Percentiles rank a stretch among this genome's conserved stretches.
Conservation (phyloP, 805 yeast genomes). For the Teunomyces gatunensis region DNA sequence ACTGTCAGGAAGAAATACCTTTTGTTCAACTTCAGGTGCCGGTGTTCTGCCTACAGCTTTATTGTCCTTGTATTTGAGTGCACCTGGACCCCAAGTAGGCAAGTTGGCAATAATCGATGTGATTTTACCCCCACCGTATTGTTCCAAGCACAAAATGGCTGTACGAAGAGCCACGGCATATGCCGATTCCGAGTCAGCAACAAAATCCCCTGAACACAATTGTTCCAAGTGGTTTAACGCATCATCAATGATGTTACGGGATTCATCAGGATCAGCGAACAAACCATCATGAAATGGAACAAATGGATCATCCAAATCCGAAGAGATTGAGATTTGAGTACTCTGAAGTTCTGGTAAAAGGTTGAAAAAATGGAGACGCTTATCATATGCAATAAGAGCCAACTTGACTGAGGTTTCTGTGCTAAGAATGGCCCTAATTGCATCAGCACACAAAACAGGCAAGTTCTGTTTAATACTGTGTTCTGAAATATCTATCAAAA, state of each 20-base stretch:
- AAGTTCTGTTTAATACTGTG: constrained; percentile 59
- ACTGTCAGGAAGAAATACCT: constrained; percentile 55
- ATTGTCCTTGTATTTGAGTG: constrained; percentile 46
- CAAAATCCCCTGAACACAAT: constrained; percentile 31
- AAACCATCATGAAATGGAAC: constrained; percentile 77
- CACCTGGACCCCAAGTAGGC: constrained; percentile 83
- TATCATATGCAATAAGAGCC: constrained; percentile 76
- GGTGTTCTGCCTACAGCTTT: constrained; percentile 39
- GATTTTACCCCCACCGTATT: constrained; percentile 82
- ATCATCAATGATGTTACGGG: constrained; percentile 60
- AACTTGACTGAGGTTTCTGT: constrained; percentile 38
- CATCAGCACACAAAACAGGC: constrained; percentile 64
- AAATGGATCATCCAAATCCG: constrained; percentile 75
- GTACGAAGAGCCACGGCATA: constrained; percentile 77
- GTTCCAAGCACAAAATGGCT: constrained; percentile 59
- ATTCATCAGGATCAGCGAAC: constrained; percentile 74
- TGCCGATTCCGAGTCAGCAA: constrained; percentile 59
- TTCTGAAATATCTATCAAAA: constrained; percentile 66
- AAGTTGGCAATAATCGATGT: constrained; percentile 62
- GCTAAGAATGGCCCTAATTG: constrained; percentile 55
- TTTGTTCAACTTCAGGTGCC: constrained; percentile 45
- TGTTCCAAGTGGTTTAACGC: constrained; percentile 62
- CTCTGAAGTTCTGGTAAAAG: constrained; percentile 54
- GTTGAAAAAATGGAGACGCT: constrained; percentile 68
- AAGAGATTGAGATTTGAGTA: constrained; percentile 57